phyloP scores from a whole-genome alignment of 2,329 filamentous ascomycete species.

The Fulvia fulva region DNA sequence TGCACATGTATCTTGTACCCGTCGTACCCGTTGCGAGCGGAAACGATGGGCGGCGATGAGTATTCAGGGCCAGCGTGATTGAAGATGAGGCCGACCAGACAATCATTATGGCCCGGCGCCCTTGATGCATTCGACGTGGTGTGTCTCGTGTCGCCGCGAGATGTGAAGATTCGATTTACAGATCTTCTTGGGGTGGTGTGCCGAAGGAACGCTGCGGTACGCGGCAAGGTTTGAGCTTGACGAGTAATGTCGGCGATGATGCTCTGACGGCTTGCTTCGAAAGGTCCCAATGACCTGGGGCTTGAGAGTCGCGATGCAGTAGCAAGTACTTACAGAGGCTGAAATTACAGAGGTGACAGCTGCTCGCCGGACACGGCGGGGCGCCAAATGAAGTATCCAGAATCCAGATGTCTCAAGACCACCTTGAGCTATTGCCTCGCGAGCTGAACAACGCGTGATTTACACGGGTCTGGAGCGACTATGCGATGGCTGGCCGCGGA shows the following conservation, averaged over 20 bases:
- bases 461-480: not conserved
- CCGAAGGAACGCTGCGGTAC: not conserved
- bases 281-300: not conserved
- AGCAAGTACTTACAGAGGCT: not conserved
- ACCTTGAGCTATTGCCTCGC: not conserved
- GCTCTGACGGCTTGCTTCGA: not conserved
- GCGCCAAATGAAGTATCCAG: not conserved
- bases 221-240: not conserved
- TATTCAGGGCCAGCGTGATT: not conserved
- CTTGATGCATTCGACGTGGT: too few species aligned
- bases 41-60: not conserved
- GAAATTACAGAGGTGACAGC: not conserved
- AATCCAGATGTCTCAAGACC: not conserved
- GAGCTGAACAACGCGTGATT: not conserved
- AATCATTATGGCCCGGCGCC: too few species aligned
- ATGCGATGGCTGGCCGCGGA: not conserved
- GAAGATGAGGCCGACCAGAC: too few species aligned
- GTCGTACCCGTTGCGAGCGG: not conserved
- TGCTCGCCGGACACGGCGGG: not conserved
- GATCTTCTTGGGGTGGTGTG: too few species aligned
- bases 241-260: not conserved
- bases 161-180: too few species aligned
- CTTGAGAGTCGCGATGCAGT: not conserved
- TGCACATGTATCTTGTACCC: constrained; percentile 1
- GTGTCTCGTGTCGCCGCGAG: too few species aligned